These are phyloP conservation scores for Exsudoporus frostii DNA, from an alignment of 768 basidiomycete genomes.

Conservation along the genomic window DNA sequence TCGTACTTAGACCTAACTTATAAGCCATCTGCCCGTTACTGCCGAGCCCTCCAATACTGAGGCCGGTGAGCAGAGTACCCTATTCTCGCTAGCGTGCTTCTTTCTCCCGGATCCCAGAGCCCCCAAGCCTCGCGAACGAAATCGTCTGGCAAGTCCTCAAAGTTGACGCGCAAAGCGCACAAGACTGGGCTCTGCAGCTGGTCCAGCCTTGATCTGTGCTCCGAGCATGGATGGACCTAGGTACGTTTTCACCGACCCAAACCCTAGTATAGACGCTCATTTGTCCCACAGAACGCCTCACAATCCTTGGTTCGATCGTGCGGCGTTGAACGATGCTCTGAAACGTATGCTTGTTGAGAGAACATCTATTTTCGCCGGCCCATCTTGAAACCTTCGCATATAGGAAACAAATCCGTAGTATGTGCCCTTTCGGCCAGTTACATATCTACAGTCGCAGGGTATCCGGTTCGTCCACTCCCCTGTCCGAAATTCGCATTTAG, in stretches of 20 bases:
- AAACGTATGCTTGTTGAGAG: constrained; percentile 47
- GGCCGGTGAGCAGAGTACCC: constrained; percentile 23
- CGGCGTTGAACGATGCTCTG: constrained; percentile 60
- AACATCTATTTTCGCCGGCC: background rate
- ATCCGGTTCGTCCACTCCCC: constrained; percentile 51
- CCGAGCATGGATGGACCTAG: constrained; percentile 83
- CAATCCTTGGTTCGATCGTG: constrained; percentile 61
- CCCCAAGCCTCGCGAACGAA: constrained; percentile 13
- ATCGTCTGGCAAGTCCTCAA: constrained; percentile 13
- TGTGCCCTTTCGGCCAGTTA: constrained; percentile 90
- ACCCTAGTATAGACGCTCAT: constrained; percentile 19
- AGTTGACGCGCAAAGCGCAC: constrained; percentile 58
- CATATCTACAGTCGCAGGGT: constrained; percentile 89
- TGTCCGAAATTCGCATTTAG: background rate
- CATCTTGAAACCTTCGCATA: constrained; percentile 5
- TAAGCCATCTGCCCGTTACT: too few species aligned
- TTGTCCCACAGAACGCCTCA: constrained; percentile 42
- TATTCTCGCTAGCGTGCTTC: constrained; percentile 15
- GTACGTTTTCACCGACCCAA: constrained; percentile 30
- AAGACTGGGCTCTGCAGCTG: constrained; percentile 67
- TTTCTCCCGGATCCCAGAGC: constrained; percentile 16
- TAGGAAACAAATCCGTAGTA: constrained; percentile 84
- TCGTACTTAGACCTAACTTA: too few species aligned
- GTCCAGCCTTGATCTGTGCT: constrained; percentile 51
- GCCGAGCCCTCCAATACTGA: background rate